Base-by-base conservation (phyloP, 768 basidiomycete species). In the Strobilomyces echinocephalus region DNA sequence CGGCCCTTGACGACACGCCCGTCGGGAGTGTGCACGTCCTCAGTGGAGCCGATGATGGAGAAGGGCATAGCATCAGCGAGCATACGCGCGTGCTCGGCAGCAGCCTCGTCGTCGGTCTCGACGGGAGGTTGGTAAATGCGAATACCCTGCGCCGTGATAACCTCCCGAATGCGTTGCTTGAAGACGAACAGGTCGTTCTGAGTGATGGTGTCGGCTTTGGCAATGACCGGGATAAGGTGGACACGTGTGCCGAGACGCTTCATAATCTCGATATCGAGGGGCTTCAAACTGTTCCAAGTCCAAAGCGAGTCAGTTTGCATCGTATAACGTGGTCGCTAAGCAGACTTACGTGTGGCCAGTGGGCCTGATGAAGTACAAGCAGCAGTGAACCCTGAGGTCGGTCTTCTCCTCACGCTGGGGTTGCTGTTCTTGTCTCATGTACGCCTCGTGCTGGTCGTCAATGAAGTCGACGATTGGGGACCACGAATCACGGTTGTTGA, bases 401-500 rank as follows among this genome's bases (percentile, higher is more conserved):
- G 86, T 91, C 79, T 98, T 97, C 68, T 95, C 92, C 55, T 74
- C 79, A 51, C 97, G 80, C 76, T 92, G 85, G n/a, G 97, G 97
- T 71, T 98, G 95, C 72, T 99, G 97, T 73, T 99, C 97, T 75
- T 99, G 97, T 53, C 91, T 82, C 91, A 94, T 94, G 68, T 92
- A 94, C 12, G 88, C 87, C 68, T 95, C 91, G 68, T 93, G 91
- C 74, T 93, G 91, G 78, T 93, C 91, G 69, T 93, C 91, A 61
- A 97, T 94, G 72, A 98, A 98, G 72, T 99, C 95, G 69, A 99
- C 87, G 62, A 99, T 98, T 50, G 97, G 97, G 28, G 83, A 80
- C 97, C 97, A 99, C 18, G 92, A 95, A 72, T 98, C 97, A 52
- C 92, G 84, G 82, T 99, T 99, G 90, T 99, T 99, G 76, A 99